Evolutionary conservation across 2,329 filamentous ascomycete species (phyloP).

Genomic region (Rhynchosporium agropyri): DNA sequence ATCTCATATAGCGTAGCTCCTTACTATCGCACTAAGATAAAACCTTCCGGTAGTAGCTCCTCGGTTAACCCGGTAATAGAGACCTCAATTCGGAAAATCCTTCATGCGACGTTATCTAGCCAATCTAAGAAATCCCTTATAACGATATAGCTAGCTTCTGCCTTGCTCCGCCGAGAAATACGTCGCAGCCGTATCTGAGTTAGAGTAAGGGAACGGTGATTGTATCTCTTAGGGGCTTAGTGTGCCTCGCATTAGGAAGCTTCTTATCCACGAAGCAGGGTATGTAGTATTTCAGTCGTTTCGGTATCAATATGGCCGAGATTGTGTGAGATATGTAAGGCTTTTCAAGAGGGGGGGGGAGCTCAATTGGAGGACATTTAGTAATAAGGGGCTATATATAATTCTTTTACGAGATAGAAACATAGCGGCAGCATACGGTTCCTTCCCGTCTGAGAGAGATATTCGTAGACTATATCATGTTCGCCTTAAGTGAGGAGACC

Average conservation of each 20-base stretch:
- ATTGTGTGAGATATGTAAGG: slow-evolving; percentile 4
- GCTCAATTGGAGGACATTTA: slow-evolving; percentile 9
- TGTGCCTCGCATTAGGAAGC: slow-evolving; percentile 7
- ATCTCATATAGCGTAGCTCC: slow-evolving; percentile 9
- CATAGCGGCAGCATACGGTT: slow-evolving; percentile 1
- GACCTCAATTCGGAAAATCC: slow-evolving; percentile 5
- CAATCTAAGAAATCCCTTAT: slow-evolving; percentile 16
- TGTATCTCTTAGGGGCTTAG: background rate
- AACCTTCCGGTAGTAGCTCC: background rate
- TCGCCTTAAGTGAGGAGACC: slow-evolving; percentile 7
- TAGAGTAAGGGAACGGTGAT: slow-evolving; percentile 5
- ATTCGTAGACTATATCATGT: slow-evolving; percentile 3
- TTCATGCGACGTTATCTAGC: slow-evolving; percentile 11
- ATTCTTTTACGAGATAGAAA: slow-evolving; percentile 4
- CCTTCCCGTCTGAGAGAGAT: background rate
- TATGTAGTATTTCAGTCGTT: slow-evolving; percentile 4
- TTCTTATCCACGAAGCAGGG: slow-evolving; percentile 10
- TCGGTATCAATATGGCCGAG: slow-evolving; percentile 7
- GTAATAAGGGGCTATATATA: background rate
- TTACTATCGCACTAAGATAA: slow-evolving; percentile 8
- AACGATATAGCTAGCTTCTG: slow-evolving; percentile 13
- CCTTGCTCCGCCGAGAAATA: slow-evolving; percentile 15
- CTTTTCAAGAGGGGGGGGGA: slow-evolving; percentile 3
- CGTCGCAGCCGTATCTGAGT: background rate
- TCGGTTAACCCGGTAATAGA: slow-evolving; percentile 7